Conservation (phyloP, 495 filamentous ascomycete species). For the Xylaria telfairii region DNA sequence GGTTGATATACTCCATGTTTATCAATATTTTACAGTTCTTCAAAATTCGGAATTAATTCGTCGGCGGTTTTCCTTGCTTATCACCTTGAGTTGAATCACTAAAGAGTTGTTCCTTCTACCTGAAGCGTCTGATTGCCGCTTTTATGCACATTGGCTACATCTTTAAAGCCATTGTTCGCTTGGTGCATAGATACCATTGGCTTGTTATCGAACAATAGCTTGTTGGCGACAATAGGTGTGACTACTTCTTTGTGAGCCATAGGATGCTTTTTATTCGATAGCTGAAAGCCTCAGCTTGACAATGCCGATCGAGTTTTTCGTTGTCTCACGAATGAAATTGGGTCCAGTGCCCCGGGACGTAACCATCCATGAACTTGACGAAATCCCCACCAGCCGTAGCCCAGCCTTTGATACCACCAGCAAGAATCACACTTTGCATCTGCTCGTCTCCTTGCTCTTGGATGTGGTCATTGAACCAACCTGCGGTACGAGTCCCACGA, state of each 20-base stretch:
- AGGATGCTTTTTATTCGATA: background rate
- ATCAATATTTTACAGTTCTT: background rate
- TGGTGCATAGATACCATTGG: background rate
- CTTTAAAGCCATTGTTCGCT: background rate
- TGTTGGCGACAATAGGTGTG: background rate
- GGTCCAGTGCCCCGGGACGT: constrained; percentile 58
- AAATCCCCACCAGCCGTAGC: constrained; percentile 61
- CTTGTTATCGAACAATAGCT: background rate
- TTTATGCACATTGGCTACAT: background rate
- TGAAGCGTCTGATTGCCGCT: background rate
- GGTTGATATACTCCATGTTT: constrained; percentile 9
- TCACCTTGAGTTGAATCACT: background rate
- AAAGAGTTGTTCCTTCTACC: background rate
- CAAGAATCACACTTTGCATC: constrained; percentile 63
- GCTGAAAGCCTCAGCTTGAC: background rate
- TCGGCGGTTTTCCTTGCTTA: background rate
- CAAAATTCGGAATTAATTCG: background rate
- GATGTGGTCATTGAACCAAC: constrained; percentile 72
- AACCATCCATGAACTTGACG: constrained; percentile 63
- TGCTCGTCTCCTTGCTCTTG: constrained; percentile 46
- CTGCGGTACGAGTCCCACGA: constrained; percentile 65
- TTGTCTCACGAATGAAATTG: constrained; percentile 14
- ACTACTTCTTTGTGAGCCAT: background rate
- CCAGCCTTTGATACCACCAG: constrained; percentile 72
- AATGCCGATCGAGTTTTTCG: background rate